phyloP scores from a whole-genome alignment of 169 alveolate species.

The Cytauxzoon felis region DNA sequence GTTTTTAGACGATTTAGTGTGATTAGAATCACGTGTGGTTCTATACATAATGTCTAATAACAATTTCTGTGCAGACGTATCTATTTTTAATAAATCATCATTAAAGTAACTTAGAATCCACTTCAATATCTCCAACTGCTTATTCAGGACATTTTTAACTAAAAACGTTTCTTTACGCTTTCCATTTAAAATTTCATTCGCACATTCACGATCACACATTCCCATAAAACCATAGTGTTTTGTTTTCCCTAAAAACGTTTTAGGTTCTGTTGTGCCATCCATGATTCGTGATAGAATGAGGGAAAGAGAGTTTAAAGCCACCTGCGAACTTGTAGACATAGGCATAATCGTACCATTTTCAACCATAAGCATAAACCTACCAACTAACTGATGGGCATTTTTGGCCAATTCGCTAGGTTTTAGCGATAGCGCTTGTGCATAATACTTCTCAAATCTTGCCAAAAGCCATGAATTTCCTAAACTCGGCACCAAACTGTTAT shows the following conservation, averaged over 20 bases:
- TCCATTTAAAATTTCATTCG: conserved; percentile 17
- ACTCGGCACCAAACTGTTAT: conserved; percentile 52
- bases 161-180: conserved; percentile 1
- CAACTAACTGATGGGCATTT: conserved; percentile 33
- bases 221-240: conserved; percentile 64
- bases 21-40: conserved; percentile 29
- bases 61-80: conserved; percentile 45
- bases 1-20: conserved; percentile 18
- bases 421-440: conserved; percentile 7
- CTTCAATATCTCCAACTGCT: conserved; percentile 42
- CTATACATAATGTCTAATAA: conserved; percentile 46
- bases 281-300: conserved; percentile 39
- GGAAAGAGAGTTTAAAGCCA: conserved; percentile 26
- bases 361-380: conserved; percentile 60
- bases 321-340: conserved; percentile 40
- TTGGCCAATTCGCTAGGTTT: conserved; percentile 20
- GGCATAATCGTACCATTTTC: conserved; percentile 59
- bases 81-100: conserved; percentile 45
- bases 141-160: conserved; percentile 4
- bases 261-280: conserved; percentile 50
- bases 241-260: conserved; percentile 41
- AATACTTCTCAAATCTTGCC: conserved; percentile 43
- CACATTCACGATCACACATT: conserved; percentile 48
- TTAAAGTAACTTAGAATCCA: conserved; percentile 48
- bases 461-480: conserved; percentile 58